phyloP scores from a whole-genome alignment of 257 asterid species.

The Capsicum chinense region DNA sequence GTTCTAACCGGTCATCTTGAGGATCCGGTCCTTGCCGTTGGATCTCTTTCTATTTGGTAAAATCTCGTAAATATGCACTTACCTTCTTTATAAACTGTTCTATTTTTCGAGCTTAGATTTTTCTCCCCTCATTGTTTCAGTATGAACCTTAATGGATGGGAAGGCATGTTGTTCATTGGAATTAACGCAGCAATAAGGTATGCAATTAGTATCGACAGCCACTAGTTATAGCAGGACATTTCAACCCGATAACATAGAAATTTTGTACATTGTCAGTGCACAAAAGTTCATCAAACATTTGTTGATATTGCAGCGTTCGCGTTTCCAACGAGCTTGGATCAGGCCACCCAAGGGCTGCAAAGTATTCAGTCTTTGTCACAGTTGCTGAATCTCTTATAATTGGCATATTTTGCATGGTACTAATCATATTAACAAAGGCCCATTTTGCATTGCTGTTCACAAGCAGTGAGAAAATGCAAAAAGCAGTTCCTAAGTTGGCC shows the following conservation, averaged over 20 bases:
- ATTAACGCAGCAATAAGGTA: conserved; percentile 96
- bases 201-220: background rate
- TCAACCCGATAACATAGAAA: too few relatives aligned
- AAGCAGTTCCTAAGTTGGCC: conserved; percentile 80
- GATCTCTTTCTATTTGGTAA: conserved; percentile 97
- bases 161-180: conserved; percentile 96
- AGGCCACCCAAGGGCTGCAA: conserved; percentile 87
- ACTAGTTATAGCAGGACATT: background rate
- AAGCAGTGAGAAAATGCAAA: conserved; percentile 71
- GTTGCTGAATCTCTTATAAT: conserved; percentile 66
- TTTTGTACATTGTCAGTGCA: background rate
- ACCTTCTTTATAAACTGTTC: background rate
- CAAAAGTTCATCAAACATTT: background rate
- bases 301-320: conserved; percentile 57
- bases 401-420: conserved; percentile 70
- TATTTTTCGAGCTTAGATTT: background rate
- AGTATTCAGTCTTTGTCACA: conserved; percentile 72
- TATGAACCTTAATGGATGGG: conserved; percentile 99
- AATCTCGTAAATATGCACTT: background rate
- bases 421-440: conserved; percentile 62
- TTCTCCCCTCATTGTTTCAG: conserved; percentile 43
- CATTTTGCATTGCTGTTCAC: conserved; percentile 77
- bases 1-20: conserved; percentile 90
- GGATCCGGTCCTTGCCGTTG: conserved; percentile 87
- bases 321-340: conserved; percentile 94